Conservation (phyloP, 768 basidiomycete genomes). For the Chiua virens region DNA sequence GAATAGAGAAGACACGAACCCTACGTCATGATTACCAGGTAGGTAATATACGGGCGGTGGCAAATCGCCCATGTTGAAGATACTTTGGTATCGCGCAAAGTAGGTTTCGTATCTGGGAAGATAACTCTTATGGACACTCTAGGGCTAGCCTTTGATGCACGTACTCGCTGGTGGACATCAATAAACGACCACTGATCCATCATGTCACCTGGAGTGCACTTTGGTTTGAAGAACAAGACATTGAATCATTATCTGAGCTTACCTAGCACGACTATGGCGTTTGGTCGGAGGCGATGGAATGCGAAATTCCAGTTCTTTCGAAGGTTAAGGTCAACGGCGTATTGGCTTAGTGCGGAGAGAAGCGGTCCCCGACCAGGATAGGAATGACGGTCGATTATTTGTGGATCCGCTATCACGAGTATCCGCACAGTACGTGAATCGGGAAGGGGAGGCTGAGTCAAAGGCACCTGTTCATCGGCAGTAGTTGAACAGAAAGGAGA, state of each 20-base stretch:
- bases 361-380: constrained; percentile 61
- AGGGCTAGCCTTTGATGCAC: constrained; percentile 29
- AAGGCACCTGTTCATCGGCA: neutral
- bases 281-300: constrained; percentile 51
- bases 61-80: constrained; percentile 53
- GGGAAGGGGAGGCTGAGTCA: constrained; percentile 17
- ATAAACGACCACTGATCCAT: constrained; percentile 78
- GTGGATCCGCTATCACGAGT: constrained; percentile 87
- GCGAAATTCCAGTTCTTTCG: constrained; percentile 82
- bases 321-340: constrained; percentile 78
- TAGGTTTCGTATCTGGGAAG: constrained; percentile 70
- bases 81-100: constrained; percentile 61
- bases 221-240: neutral
- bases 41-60: constrained; percentile 63
- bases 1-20: constrained; percentile 42
- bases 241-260: neutral
- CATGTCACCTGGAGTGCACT: constrained; percentile 57
- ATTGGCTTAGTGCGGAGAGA: constrained; percentile 58
- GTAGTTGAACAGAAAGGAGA: neutral
- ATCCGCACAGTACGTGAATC: constrained; percentile 31
- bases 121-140: constrained; percentile 6
- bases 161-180: constrained; percentile 68
- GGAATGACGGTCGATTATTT: constrained; percentile 74
- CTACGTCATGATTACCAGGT: constrained; percentile 91
- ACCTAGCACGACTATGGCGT: constrained; percentile 81